Evolutionary conservation across 2,329 filamentous ascomycete genomes (phyloP), one percentile per base, ranked within the genome.

Genomic region (Fusarium continuum): DNA sequence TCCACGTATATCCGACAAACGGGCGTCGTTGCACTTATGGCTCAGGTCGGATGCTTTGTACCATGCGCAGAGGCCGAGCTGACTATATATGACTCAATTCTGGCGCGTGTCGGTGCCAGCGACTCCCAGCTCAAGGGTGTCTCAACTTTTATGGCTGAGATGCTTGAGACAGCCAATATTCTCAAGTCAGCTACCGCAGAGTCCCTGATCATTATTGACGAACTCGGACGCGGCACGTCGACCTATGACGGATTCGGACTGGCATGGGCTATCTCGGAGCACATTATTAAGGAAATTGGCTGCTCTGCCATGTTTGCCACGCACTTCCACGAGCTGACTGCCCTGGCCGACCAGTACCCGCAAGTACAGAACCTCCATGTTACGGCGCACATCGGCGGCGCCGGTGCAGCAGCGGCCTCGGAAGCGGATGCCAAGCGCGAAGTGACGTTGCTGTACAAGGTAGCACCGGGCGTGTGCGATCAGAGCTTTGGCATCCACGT

Each of bases 401-500:
- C 77, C 31, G 74, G 75, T 4, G 76, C 79, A 28, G 70, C 71
- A 36, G 69, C 72, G 35, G 71, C 72, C 25, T 64, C 59, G 11
- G 73, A 81, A 39, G 43, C 51, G 11, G 76, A 82, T 55, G 63
- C 64, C 54, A 90, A 90, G 75, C 85, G 91, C 66, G 92, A 98
- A 78, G 96, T 99, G 40, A 98, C 94, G 2, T 84, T 99, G 7
- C 85, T 99, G 6, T 99, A 99, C 83, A 96, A 97, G 79, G 95
- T 99, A 29, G 92, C 96, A 72, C 91, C 92, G 0, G 95, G 95
- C 43, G 90, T 99, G 69, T 97, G 93, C 74, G 95, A 99, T 76
- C 95, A 99, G 79, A 95, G 91, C 55, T 99, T 99, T 75, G 95
- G 95, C 70, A 99, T 99, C 70, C 95, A 99, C 77, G 96, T 99